Base-by-base conservation (phyloP, 148 eudicot species). In the Salicornia ramosissima region DNA sequence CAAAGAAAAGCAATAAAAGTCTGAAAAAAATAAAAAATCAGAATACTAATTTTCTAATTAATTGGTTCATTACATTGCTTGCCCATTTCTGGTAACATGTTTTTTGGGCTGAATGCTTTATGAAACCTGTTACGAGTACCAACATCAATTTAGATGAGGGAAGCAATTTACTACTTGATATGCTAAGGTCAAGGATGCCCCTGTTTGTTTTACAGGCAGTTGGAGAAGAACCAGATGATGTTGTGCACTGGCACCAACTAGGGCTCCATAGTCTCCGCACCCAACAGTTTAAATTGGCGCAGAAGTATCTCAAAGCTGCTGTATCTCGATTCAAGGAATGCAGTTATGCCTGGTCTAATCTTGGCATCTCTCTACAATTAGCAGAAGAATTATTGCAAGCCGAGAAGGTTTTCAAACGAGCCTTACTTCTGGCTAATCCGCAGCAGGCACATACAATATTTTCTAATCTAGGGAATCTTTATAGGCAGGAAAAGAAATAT, bases 311-410 rank as follows among this genome's bases (percentile, higher is more conserved):
- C 73, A 95, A 88, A 85, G 89, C 90, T 65, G 96, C 99, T 69
- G 81, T 91, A 64, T 83, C 91, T 67, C 96, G 87, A 67, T 80
- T 88, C 46, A 82, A 66, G 62, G 91, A 87, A 69, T 91, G 89
- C 81, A 84, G 90, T 68, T 95, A 71, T 84, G 86, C 90, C 54
- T 95, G 99, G 99, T 95, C 99, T 43, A 95, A 89, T 81, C 99
- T 95, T 67, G 99, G 99, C 69, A 83, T 95, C 75, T 86, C 99
- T 29, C 84, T 95, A 77, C 97, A 95, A 80, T 80, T 94, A 69
- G 75, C 84, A 0, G 96, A 78, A 59, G 83, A 86, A 45, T 72
- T 90, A 64, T 75, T 87, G 28, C 89, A 79, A 79, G 97, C 99
- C 29, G 91, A 95, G 80, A 79, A 86, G 70, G 97, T 85, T 65